Evolutionary conservation across 345 rosid species (phyloP), one percentile per base, ranked within the genome.

Genomic region (Limnanthes douglasii): DNA sequence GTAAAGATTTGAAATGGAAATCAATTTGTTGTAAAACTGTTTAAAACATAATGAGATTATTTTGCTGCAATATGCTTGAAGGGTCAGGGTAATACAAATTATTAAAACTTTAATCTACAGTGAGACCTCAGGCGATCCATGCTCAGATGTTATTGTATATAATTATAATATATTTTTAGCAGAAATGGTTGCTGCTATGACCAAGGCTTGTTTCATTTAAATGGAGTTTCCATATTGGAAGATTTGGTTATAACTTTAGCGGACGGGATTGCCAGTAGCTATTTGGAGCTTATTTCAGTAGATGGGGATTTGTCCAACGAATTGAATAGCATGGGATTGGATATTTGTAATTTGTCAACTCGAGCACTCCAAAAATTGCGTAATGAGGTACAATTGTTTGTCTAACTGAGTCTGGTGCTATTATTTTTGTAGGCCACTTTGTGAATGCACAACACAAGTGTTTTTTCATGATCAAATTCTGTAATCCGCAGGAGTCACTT

Each of bases 211-310:
- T 75, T 78, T 58, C 36, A 47, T 26, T 39, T 42, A 19, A 70
- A 71, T 23, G 95, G 78, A 40, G 72, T 54, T 45, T 63, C 93
- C 51, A 65, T 82, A 51, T 57, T 88, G 61, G 93, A 88, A 67
- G 93, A 88, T 66, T 61, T 82, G 66, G 70, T 78, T 39, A 75
- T 88, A 59, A 61, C 77, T 19, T 46, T 88, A 48, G 95, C 97
- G 1, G 93, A 88, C 60, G 82, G 80, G 37, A 54, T 88, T 31
- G 93, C 95, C 18, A 82, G 69, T 50, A 53, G 61, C 38, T 88
- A 71, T 68, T 54, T 88, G 59, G 93, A 88, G 72, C 83, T 88
- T 51, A 76, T 82, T 45, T 88, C 97, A 18, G 80, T 88, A 27
- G 97, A 88, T 52, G 70, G 97, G 42, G 68, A 67, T 28, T 55